Percentiles rank a stretch among this genome's conserved stretches.
These are phyloP conservation scores for Strobilomyces echinocephalus DNA, from an alignment of 768 basidiomycete genomes.

Conservation along the genomic window DNA sequence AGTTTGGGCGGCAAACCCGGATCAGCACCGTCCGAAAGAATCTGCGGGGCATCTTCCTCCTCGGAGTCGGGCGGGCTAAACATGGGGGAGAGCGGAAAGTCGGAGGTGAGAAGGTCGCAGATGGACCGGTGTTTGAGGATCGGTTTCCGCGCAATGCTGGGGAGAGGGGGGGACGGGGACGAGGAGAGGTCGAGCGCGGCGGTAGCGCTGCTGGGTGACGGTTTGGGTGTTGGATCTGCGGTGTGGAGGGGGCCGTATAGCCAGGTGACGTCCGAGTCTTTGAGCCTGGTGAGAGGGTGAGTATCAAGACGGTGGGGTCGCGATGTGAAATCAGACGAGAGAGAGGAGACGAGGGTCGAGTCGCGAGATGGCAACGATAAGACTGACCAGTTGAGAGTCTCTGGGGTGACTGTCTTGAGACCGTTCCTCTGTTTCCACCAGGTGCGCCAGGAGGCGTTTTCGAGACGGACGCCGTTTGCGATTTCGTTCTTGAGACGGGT, in stretches of 20 bases:
- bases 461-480: constrained; percentile 87
- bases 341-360: no score
- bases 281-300: constrained; percentile 61
- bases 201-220: constrained; percentile 35
- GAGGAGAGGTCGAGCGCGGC: constrained; percentile 36
- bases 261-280: constrained; percentile 99
- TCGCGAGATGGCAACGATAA: neutral
- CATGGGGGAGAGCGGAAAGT: constrained; percentile 58
- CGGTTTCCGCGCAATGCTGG: constrained; percentile 55
- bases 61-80: constrained; percentile 57
- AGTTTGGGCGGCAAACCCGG: neutral
- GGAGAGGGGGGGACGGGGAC: constrained; percentile 27
- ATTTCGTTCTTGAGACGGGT: constrained; percentile 98
- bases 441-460: constrained; percentile 97
- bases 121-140: constrained; percentile 96
- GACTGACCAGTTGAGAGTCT: constrained; percentile 95
- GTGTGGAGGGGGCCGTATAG: constrained; percentile 96
- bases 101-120: constrained; percentile 78
- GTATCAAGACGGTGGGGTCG: neutral
- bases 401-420: constrained; percentile 90
- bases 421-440: constrained; percentile 99
- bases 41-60: constrained; percentile 31
- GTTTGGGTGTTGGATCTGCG: constrained; percentile 63
- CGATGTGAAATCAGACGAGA: no score
- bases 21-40: constrained; percentile 23